Conservation (phyloP, 495 filamentous ascomycete species). For the Podospora tetraspora region DNA sequence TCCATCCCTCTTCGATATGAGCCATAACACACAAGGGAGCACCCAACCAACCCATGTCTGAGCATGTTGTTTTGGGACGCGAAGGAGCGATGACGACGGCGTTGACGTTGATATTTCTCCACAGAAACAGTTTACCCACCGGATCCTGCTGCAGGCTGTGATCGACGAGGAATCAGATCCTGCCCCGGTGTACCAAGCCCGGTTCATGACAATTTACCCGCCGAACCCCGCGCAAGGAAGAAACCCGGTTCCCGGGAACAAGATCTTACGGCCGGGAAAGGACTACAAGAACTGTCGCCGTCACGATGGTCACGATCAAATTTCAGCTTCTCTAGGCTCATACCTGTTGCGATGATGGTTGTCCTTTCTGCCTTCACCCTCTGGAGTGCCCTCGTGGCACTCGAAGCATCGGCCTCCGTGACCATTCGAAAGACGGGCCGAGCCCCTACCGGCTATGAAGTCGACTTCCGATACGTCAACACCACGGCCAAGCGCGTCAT, state of each 20-base stretch:
- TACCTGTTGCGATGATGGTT: not conserved
- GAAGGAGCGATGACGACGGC: not conserved
- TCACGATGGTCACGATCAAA: not conserved
- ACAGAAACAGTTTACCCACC: not conserved
- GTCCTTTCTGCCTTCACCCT: not conserved
- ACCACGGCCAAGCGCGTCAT: slow-evolving; percentile 26
- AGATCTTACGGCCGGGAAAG: not conserved
- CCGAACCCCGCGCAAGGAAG: not conserved
- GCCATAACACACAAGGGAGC: no score
- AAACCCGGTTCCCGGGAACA: slow-evolving; percentile 5
- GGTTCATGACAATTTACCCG: not conserved
- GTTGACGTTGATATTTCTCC: not conserved
- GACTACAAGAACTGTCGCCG: not conserved
- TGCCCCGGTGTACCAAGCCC: not conserved
- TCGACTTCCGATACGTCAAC: slow-evolving; percentile 32
- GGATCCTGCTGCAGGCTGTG: not conserved
- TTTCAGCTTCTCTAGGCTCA: not conserved
- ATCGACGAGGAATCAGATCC: not conserved
- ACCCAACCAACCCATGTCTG: not conserved
- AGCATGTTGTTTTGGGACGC: not conserved
- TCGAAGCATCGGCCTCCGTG: slow-evolving; percentile 23
- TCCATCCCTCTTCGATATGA: no score
- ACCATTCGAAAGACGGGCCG: slow-evolving; percentile 29
- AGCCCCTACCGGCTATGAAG: slow-evolving; percentile 29
- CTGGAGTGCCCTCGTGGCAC: not conserved